Conservation (phyloP, 352 stramenopile genomes). For the Globisporangium polare region DNA sequence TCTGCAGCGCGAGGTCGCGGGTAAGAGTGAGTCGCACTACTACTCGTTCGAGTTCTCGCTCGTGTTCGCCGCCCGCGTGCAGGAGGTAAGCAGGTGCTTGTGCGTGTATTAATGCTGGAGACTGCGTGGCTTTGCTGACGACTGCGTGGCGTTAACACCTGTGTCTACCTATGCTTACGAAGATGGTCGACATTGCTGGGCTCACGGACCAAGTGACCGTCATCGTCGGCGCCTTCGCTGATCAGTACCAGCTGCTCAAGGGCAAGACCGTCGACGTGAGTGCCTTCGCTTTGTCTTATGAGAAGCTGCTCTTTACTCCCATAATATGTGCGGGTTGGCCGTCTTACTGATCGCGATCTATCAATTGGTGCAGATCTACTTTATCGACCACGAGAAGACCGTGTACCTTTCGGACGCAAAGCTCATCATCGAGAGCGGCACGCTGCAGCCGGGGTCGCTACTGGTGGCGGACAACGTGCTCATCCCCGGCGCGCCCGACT, state of each 20-base stretch:
- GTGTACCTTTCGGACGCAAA: conserved; percentile 34
- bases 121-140: too few species aligned
- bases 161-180: neutral
- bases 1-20: conserved; percentile 29
- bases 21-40: conserved; percentile 28
- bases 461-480: conserved; percentile 39
- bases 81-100: conserved; percentile 22
- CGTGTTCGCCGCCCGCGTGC: conserved; percentile 23
- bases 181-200: conserved; percentile 39
- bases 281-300: neutral
- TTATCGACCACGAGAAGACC: conserved; percentile 46
- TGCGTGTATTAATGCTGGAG: neutral
- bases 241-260: conserved; percentile 22
- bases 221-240: conserved; percentile 26
- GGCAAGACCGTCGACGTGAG: conserved; percentile 27
- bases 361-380: conserved; percentile 31
- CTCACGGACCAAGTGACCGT: conserved; percentile 35
- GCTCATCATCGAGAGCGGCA: conserved; percentile 35
- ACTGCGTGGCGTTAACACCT: neutral
- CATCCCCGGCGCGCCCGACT: conserved; percentile 24
- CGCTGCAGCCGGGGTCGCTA: conserved; percentile 23
- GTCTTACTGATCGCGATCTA: neutral
- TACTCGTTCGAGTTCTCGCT: conserved; percentile 46
- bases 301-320: neutral
- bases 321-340: neutral